These are phyloP conservation scores for Delitschia confertaspora DNA, from an alignment of 495 filamentous ascomycete genomes.

Conservation along the genomic window DNA sequence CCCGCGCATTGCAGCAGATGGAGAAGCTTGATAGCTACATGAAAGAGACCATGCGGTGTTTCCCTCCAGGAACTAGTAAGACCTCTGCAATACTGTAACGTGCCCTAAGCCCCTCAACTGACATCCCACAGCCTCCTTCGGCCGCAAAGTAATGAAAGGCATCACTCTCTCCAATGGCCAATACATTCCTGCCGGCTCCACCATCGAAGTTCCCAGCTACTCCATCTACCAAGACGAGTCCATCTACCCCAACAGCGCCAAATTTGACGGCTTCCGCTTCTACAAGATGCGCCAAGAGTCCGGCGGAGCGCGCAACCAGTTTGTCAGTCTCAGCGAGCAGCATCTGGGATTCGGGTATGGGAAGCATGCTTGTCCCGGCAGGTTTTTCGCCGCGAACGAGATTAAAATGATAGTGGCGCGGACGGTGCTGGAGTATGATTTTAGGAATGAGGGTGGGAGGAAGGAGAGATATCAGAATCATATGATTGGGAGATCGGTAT, in stretches of 20 bases:
- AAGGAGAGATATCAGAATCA: slow-evolving; percentile 11
- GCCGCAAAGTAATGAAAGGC: slow-evolving; percentile 18
- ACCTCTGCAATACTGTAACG: neutral
- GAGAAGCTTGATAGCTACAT: slow-evolving; percentile 24
- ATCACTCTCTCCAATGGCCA: slow-evolving; percentile 24
- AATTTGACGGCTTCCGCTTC: slow-evolving; percentile 23
- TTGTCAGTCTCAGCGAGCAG: slow-evolving; percentile 17
- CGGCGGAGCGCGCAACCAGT: slow-evolving; percentile 16
- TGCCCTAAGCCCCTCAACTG: too few relatives aligned
- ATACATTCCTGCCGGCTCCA: slow-evolving; percentile 18
- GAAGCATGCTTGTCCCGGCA: slow-evolving; percentile 17
- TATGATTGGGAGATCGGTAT: neutral
- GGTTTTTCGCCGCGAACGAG: slow-evolving; percentile 24
- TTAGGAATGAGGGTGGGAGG: slow-evolving; percentile 14
- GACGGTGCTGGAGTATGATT: slow-evolving; percentile 12
- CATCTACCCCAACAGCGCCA: slow-evolving; percentile 15
- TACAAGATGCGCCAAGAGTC: slow-evolving; percentile 14
- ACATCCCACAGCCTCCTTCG: slow-evolving; percentile 12
- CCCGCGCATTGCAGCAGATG: slow-evolving; percentile 17
- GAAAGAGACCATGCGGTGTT: slow-evolving; percentile 16
- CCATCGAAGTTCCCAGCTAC: slow-evolving; percentile 13
- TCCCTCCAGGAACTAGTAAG: slow-evolving; percentile 12
- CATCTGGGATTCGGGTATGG: slow-evolving; percentile 17
- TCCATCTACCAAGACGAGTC: slow-evolving; percentile 13
- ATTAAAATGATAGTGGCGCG: slow-evolving; percentile 23